Evolutionary conservation across 495 filamentous ascomycete species (phyloP), one percentile per base, ranked within the genome.

Genomic region (Tetracladium marchalianum): DNA sequence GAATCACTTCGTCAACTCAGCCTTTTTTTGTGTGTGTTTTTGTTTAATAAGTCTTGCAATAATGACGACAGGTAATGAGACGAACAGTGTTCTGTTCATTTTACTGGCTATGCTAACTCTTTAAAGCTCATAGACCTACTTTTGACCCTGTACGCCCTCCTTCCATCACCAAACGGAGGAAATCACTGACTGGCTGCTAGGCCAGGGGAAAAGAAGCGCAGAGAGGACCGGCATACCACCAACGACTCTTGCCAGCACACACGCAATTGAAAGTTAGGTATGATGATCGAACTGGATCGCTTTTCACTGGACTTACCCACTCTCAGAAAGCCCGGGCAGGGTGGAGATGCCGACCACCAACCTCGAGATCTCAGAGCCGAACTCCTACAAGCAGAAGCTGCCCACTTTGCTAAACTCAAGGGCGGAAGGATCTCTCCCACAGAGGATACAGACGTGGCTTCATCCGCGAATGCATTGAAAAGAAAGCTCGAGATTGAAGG

Each of bases 181-280:
- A 4, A 33, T 12, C 5, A 39, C 44, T 44, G 41, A 40, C 33
- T 18, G 11, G 18, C 47, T 34, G 43, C 49, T 49, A 90, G 85
- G 90, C 92, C 35, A 81, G 82, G 61, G 92, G 93, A 54, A 95
- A 94, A 76, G 92, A 98, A 63, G 86, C 90, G 59, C 84, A 85
- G 44, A 82, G 89, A 55, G 92, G 92, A 12, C 85, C 87, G 34
- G 92, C 92, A 47, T 97, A 96, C 67, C 92, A 98, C 63, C 92
- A 96, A 71, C 81, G 92, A 43, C 82, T 97, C 10, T 81, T 95
- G 1, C 93, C 92, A 4, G 92, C 92, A 9, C 81, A 97, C 59
- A 96, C 82, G 31, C 79, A 84, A 56, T 78, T 98, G 55, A 98
- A 98, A 66, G 80, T 82, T 49, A 77, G 88, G 80, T 85, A 73